phyloP scores from a whole-genome alignment of 2,329 filamentous ascomycete genomes.

The Neofusicoccum ribis region DNA sequence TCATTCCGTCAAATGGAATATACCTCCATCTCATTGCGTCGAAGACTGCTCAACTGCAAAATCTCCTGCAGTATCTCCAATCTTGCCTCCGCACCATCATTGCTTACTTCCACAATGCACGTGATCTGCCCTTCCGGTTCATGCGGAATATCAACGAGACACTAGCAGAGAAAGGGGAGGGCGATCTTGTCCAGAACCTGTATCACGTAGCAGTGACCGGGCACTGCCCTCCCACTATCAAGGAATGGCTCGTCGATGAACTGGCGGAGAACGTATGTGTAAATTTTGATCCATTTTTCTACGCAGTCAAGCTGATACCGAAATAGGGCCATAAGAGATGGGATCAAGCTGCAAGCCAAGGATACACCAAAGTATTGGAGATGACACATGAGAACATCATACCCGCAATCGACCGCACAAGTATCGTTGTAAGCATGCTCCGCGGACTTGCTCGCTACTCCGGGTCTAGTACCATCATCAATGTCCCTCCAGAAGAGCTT shows the following conservation, averaged over 20 bases:
- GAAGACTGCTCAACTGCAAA: slow-evolving; percentile 84
- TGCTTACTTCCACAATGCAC: slow-evolving; percentile 78
- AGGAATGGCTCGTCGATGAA: slow-evolving; percentile 86
- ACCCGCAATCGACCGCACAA: slow-evolving; percentile 80
- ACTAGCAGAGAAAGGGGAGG: slow-evolving; percentile 64
- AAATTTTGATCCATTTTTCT: background rate
- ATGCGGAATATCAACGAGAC: slow-evolving; percentile 75
- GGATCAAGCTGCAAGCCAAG: slow-evolving; percentile 81
- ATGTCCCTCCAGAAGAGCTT: slow-evolving; percentile 48
- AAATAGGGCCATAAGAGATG: slow-evolving; percentile 86
- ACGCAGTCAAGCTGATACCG: background rate
- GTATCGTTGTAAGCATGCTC: slow-evolving; percentile 78
- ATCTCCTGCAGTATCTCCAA: slow-evolving; percentile 78
- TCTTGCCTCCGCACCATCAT: slow-evolving; percentile 78
- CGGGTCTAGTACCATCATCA: slow-evolving; percentile 61
- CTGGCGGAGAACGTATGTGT: slow-evolving; percentile 70
- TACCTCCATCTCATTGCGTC: slow-evolving; percentile 82
- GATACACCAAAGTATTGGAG: slow-evolving; percentile 73
- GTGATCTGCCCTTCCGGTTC: slow-evolving; percentile 77
- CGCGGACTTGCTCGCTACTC: slow-evolving; percentile 82
- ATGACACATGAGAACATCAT: slow-evolving; percentile 86
- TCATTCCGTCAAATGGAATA: slow-evolving; percentile 74
- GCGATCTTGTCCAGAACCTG: slow-evolving; percentile 70
- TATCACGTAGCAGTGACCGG: slow-evolving; percentile 86
- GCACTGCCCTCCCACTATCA: slow-evolving; percentile 71